These are phyloP conservation scores for Ophiostoma himal-ulmi DNA, from an alignment of 2,329 filamentous ascomycete species.

Conservation along the genomic window DNA sequence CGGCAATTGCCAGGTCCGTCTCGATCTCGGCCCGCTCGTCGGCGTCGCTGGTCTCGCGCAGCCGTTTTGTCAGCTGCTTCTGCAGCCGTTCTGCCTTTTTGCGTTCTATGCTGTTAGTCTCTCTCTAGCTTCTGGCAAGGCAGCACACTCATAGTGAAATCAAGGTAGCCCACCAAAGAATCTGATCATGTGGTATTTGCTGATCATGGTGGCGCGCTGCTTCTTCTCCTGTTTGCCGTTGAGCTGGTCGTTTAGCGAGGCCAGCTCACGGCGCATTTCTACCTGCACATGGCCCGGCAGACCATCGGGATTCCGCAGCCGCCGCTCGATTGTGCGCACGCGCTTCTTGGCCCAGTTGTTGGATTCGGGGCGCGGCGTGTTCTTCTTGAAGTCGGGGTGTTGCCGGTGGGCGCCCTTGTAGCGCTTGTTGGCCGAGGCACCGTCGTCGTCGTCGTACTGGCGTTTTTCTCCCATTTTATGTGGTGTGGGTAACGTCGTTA, in stretches of 20 bases:
- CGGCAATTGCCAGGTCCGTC: slow-evolving; percentile 57
- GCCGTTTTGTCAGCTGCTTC: slow-evolving; percentile 57
- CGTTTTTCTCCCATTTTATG: slow-evolving; percentile 32
- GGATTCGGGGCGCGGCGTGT: slow-evolving; percentile 42
- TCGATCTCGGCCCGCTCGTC: slow-evolving; percentile 49
- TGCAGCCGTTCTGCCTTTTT: slow-evolving; percentile 64
- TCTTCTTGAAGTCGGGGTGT: slow-evolving; percentile 32
- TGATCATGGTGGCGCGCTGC: slow-evolving; percentile 63
- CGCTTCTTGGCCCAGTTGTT: slow-evolving; percentile 64
- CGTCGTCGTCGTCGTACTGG: slow-evolving; percentile 28
- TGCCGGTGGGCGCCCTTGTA: slow-evolving; percentile 15
- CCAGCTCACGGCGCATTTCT: slow-evolving; percentile 67
- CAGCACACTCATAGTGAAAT: too few relatives aligned
- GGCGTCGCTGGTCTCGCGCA: slow-evolving; percentile 46
- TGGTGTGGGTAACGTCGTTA: neutral
- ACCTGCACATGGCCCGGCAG: slow-evolving; percentile 62
- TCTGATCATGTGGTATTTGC: slow-evolving; percentile 74
- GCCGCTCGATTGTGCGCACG: slow-evolving; percentile 61
- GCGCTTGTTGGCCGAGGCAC: slow-evolving; percentile 25
- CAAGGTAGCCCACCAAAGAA: slow-evolving; percentile 54
- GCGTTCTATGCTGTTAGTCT: slow-evolving; percentile 39
- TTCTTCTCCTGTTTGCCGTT: slow-evolving; percentile 54
- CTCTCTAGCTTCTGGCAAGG: too few relatives aligned
- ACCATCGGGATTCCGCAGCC: slow-evolving; percentile 52
- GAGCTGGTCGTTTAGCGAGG: slow-evolving; percentile 60